These are phyloP conservation scores for Ogataea parapolymorpha DNA, from an alignment of 805 yeast species.

Conservation along the genomic window DNA sequence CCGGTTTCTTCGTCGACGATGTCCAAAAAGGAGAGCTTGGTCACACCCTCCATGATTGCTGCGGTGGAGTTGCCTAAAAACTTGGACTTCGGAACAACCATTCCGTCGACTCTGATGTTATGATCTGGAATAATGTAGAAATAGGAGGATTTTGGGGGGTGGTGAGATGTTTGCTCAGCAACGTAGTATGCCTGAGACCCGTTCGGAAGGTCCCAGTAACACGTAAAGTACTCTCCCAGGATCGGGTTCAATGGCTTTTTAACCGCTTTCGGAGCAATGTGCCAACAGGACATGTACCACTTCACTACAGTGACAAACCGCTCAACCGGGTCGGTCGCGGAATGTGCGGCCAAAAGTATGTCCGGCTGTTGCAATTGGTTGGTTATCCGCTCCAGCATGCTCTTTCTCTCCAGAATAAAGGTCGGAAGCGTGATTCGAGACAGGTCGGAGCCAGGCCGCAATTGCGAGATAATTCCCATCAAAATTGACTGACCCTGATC, in stretches of 20 bases:
- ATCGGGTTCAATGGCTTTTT: conserved; percentile 96
- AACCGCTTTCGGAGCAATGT: conserved; percentile 97
- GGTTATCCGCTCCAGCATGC: conserved; percentile 94
- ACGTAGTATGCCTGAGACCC: conserved; percentile 72
- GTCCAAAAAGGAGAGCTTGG: conserved; percentile 65
- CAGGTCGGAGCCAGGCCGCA: conserved; percentile 89
- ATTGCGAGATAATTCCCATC: conserved; percentile 82
- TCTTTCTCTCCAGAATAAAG: conserved; percentile 88
- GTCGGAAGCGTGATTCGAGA: conserved; percentile 93
- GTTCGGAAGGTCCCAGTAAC: conserved; percentile 86
- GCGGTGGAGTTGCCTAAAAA: conserved; percentile 96
- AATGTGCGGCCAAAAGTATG: conserved; percentile 66
- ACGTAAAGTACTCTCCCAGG: conserved; percentile 83
- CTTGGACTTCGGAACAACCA: conserved; percentile 79
- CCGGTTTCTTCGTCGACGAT: conserved; percentile 42
- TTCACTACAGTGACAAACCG: conserved; percentile 73
- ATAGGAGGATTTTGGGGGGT: conserved; percentile 96
- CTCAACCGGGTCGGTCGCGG: conserved; percentile 51
- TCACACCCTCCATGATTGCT: conserved; percentile 92
- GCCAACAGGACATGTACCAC: conserved; percentile 97
- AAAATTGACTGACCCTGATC: conserved; percentile 85
- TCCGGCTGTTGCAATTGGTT: conserved; percentile 82
- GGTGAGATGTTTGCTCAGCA: conserved; percentile 95
- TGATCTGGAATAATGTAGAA: conserved; percentile 82
- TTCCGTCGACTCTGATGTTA: conserved; percentile 84